These are phyloP conservation scores for Cercophora scortea DNA, from an alignment of 495 filamentous ascomycete species.

Conservation along the genomic window DNA sequence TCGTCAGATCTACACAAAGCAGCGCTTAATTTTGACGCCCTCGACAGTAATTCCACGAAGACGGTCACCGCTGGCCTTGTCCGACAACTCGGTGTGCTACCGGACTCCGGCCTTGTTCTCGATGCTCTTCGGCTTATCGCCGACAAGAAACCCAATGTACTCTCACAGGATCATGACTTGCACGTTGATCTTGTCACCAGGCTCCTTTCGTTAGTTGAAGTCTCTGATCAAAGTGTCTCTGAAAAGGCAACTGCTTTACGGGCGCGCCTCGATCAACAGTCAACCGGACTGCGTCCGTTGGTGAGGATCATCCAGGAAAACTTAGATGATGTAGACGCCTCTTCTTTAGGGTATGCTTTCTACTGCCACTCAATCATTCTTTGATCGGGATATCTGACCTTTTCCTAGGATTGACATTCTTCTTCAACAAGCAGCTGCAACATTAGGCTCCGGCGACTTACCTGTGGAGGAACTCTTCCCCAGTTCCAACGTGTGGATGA, in stretches of 20 bases:
- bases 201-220: conserved; percentile 37
- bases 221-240: conserved; percentile 21
- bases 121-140: conserved; percentile 33
- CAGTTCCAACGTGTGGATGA: conserved; percentile 31
- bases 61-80: conserved; percentile 23
- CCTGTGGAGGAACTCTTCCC: conserved; percentile 34
- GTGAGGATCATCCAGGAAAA: conserved; percentile 33
- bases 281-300: conserved; percentile 20
- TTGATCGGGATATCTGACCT: not conserved
- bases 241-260: conserved; percentile 24
- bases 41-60: conserved; percentile 18
- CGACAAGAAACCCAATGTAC: conserved; percentile 23
- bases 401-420: conserved; percentile 34
- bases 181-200: conserved; percentile 35
- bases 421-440: conserved; percentile 29
- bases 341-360: conserved; percentile 33
- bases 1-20: conserved; percentile 33
- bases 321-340: conserved; percentile 27
- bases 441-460: conserved; percentile 8
- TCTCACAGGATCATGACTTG: conserved; percentile 21
- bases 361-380: not conserved
- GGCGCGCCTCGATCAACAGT: conserved; percentile 24
- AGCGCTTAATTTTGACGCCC: conserved; percentile 22
- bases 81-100: conserved; percentile 5
- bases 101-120: conserved; percentile 15